Conservation (phyloP, 208 protist species). For the Leptomonas pyrrhocoris region DNA sequence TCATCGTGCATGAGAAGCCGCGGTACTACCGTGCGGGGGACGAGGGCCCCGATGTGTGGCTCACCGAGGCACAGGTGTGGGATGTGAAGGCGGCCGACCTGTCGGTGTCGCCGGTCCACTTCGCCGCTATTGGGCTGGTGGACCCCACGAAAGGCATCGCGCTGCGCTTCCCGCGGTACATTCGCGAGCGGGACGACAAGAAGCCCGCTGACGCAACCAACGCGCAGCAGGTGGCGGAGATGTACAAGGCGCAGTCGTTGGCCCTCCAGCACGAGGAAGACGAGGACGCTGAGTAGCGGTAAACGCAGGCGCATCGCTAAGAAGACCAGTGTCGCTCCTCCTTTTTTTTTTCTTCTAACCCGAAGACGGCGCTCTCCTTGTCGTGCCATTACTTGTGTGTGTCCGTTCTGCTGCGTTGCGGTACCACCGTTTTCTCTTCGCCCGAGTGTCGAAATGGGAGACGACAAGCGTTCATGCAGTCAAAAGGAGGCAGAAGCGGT, state of each 20-base stretch:
- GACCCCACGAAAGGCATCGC: conserved; percentile 94
- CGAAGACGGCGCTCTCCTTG: too few species aligned
- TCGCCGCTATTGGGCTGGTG: conserved; percentile 92
- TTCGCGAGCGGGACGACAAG: conserved; percentile 99
- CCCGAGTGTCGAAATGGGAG: too few species aligned
- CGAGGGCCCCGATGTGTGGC: conserved; percentile 96
- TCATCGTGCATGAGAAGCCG: conserved; percentile 61
- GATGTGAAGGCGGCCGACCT: conserved; percentile 99
- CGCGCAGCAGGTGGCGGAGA: conserved; percentile 91
- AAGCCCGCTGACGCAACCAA: conserved; percentile 91
- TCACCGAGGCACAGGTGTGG: conserved; percentile 96
- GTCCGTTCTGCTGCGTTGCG: too few species aligned
- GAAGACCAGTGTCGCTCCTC: too few species aligned
- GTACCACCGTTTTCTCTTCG: too few species aligned
- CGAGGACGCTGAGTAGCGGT: conserved; percentile 26
- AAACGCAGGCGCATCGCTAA: too few species aligned
- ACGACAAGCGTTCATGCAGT: too few species aligned
- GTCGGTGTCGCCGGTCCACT: conserved; percentile 97
- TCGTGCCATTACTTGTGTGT: too few species aligned
- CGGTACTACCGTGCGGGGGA: conserved; percentile 79
- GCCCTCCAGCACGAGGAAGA: conserved; percentile 48
- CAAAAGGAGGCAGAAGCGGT: too few species aligned
- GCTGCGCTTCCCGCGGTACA: conserved; percentile 98
- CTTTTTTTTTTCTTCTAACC: too few species aligned
- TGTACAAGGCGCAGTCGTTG: conserved; percentile 88